Percentiles rank a stretch among this genome's conserved stretches.
Evolutionary conservation across 2,329 filamentous ascomycete genomes (phyloP).

Genomic region (Plenodomus tracheiphilus): DNA sequence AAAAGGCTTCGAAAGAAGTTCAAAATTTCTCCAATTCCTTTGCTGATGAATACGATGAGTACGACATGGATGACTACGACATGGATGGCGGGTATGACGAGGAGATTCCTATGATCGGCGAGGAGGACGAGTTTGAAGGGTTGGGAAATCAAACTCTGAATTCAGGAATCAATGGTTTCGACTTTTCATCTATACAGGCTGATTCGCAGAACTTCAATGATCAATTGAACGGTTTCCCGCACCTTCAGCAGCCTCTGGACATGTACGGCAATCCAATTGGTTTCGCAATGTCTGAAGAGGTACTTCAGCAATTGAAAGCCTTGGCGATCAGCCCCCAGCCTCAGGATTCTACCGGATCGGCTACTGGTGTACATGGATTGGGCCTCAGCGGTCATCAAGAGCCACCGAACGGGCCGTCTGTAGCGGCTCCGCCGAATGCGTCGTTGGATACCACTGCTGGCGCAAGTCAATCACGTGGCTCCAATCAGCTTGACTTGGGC

Average conservation of each 20-base stretch:
- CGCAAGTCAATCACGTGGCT: conserved; percentile 11
- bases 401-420: conserved; percentile 8
- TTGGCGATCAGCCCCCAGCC: conserved; percentile 2
- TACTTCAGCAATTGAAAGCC: conserved; percentile 23
- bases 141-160: conserved; percentile 32
- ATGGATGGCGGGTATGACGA: conserved; percentile 66
- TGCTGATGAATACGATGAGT: conserved; percentile 46
- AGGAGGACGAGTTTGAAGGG: conserved; percentile 36
- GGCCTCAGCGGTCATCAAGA: conserved; percentile 21
- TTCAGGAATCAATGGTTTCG: conserved; percentile 34
- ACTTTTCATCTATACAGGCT: conserved; percentile 38
- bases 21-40: conserved; percentile 39
- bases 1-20: conserved; percentile 55
- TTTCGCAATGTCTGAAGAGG: conserved; percentile 36
- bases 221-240: conserved; percentile 24
- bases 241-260: conserved; percentile 33
- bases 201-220: conserved; percentile 11
- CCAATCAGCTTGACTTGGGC: conserved; percentile 22
- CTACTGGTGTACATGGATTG: conserved; percentile 11
- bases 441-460: not conserved
- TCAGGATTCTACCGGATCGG: not conserved
- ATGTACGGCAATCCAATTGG: conserved; percentile 37
- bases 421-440: not conserved
- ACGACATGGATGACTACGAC: conserved; percentile 50
- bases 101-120: conserved; percentile 61